Evolutionary conservation across 306 rosid species (phyloP), one percentile per base, ranked within the genome.

Genomic region (Lathyrus oleraceus): DNA sequence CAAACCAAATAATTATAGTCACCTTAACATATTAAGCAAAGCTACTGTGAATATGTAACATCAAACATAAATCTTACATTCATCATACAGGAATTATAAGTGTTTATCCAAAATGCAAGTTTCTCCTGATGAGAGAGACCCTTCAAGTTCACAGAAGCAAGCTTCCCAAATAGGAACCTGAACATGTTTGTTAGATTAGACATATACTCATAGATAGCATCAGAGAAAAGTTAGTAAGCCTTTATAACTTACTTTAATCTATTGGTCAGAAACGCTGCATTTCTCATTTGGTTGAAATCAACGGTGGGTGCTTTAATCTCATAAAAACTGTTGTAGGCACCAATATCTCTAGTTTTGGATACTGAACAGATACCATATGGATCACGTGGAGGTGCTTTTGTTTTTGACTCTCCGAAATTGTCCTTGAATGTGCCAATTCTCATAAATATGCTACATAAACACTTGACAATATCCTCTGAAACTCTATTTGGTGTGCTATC

Each of bases 21-120:
- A 36, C 47, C 4, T 67, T 32, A 17, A 49, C 21, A 61, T 67
- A 14, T 32, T 45, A 51, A 39, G 57, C 45, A 67, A 62, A 42
- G 53, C 0, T 28, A 44, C 43, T 65, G 21, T 49, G 78, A 56
- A 35, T 40, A 58, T 65, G 40, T 42, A 69, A 21, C 43, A 58
- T 66, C 32, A 71, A 71, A 58, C 16, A 52, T 27, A 61, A 66
- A 67, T 65, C 85, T 76, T 82, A 94, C 99, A 80, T 84, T 88
- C 88, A 94, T 75, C 83, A 87, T 88, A 86, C 99, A 94, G 64
- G 99, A 84, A 79, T 94, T 94, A 10, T 91, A 88, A 72, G 63
- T 88, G 81, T 94, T 94, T 52, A 94, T 90, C 99, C 99, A 94
- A 80, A 94, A 94, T 66, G 99, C 97, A 71, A 94, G 96, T 83